A percentile compares a stretch with the other conserved stretches of the same genome.
These are phyloP conservation scores for Mollisiaceae sp. DNA, from an alignment of 2,329 filamentous ascomycete genomes.

Conservation along the genomic window DNA sequence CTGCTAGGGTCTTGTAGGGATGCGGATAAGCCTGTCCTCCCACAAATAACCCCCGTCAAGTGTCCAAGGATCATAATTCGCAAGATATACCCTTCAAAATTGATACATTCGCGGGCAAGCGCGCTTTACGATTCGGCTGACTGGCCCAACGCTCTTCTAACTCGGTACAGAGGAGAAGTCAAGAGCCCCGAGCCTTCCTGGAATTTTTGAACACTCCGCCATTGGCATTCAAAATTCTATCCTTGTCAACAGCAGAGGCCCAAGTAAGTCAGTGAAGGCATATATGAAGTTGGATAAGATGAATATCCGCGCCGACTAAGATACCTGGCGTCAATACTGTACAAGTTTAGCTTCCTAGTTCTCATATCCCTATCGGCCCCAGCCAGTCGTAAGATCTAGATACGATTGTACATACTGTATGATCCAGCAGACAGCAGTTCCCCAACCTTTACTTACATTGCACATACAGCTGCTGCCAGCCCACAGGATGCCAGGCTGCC, in stretches of 20 bases:
- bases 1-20: slow-evolving; percentile 10
- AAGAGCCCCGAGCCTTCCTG: slow-evolving; percentile 17
- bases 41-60: slow-evolving; percentile 10
- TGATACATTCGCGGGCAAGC: slow-evolving; percentile 20
- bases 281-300: background rate
- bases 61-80: slow-evolving; percentile 11
- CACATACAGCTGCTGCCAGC: slow-evolving; percentile 19
- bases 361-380: background rate
- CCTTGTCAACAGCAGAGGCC: slow-evolving; percentile 8
- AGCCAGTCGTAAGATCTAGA: background rate
- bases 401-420: background rate
- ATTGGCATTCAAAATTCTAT: slow-evolving; percentile 11
- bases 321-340: background rate
- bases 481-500: slow-evolving; percentile 16
- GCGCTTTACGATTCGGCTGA: slow-evolving; percentile 5
- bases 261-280: background rate
- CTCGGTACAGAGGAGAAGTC: slow-evolving; percentile 15
- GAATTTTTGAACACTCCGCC: slow-evolving; percentile 13
- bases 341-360: background rate
- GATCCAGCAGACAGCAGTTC: slow-evolving; percentile 1
- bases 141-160: slow-evolving; percentile 14
- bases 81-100: slow-evolving; percentile 20
- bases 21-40: slow-evolving; percentile 28
- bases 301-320: background rate
- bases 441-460: slow-evolving; percentile 3